Percentiles rank a stretch among this genome's conserved stretches.
Evolutionary conservation across 352 stramenopile genomes (phyloP).

Genomic region (Pythium aphanidermatum): DNA sequence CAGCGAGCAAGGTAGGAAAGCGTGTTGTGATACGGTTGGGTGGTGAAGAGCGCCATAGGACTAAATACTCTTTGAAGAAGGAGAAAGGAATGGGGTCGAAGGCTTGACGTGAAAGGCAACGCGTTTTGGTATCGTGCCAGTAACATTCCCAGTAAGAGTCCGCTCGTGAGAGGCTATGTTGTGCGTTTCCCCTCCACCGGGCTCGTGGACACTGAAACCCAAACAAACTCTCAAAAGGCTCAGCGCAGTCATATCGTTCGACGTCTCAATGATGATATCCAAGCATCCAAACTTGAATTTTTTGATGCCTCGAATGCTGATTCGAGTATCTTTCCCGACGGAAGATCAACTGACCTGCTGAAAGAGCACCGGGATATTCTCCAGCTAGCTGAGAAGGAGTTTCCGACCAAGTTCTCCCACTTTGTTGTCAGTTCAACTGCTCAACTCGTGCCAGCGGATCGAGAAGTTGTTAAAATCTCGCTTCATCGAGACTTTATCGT

Average conservation of each 20-base stretch:
- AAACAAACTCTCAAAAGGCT: too few species aligned
- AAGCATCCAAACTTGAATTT: background rate
- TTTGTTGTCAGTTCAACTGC: conserved; percentile 35
- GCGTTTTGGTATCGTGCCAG: conserved; percentile 21
- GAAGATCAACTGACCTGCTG: conserved; percentile 2
- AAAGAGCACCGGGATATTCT: conserved; percentile 18
- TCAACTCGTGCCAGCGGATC: conserved; percentile 31
- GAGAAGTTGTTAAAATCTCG: conserved; percentile 37
- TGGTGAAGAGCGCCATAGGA: too few species aligned
- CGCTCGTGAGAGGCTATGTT: conserved; percentile 2
- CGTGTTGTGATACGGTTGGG: background rate
- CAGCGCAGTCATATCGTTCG: too few species aligned
- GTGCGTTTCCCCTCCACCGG: conserved; percentile 8
- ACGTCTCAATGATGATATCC: too few species aligned
- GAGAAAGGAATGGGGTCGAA: conserved; percentile 26
- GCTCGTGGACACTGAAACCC: too few species aligned
- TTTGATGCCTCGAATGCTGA: background rate
- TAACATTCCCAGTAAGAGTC: conserved; percentile 10
- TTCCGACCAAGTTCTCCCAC: conserved; percentile 45
- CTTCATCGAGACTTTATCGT: conserved; percentile 35
- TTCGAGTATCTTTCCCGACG: conserved; percentile 13
- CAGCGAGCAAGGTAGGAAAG: background rate
- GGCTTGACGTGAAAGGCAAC: conserved; percentile 14
- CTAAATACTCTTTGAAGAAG: too few species aligned
- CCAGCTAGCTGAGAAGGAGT: conserved; percentile 27